A percentile compares a stretch with the other conserved stretches of the same genome.
These are phyloP conservation scores for Fusarium veterinarium DNA, from an alignment of 2,329 filamentous ascomycete species.

Conservation along the genomic window DNA sequence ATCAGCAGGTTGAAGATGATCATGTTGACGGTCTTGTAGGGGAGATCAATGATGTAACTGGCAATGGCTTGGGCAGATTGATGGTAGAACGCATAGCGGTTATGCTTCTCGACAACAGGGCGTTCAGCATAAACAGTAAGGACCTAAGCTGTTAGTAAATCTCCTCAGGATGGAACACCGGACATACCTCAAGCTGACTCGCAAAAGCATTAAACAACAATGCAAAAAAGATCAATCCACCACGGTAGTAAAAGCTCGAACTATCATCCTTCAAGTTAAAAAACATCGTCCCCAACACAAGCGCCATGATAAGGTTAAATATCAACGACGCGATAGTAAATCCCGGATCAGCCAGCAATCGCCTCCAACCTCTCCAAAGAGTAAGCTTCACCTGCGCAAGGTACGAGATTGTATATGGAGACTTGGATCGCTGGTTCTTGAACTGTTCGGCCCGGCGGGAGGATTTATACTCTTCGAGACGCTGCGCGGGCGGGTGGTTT, in stretches of 20 bases:
- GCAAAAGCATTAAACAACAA: slow-evolving; percentile 63
- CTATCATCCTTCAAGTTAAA: slow-evolving; percentile 58
- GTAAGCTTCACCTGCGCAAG: slow-evolving; percentile 58
- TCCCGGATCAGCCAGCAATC: slow-evolving; percentile 54
- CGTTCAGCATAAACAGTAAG: slow-evolving; percentile 49
- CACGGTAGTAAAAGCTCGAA: slow-evolving; percentile 59
- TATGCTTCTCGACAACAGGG: slow-evolving; percentile 50
- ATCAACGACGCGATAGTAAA: slow-evolving; percentile 54
- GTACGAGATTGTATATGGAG: slow-evolving; percentile 61
- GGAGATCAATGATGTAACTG: slow-evolving; percentile 42
- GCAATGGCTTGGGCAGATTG: slow-evolving; percentile 47
- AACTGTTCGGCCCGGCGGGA: slow-evolving; percentile 42
- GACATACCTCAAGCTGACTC: slow-evolving; percentile 47
- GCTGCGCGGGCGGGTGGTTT: slow-evolving; percentile 31
- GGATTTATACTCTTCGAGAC: slow-evolving; percentile 36
- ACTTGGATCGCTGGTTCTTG: slow-evolving; percentile 55
- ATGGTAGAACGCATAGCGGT: slow-evolving; percentile 51
- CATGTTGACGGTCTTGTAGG: slow-evolving; percentile 45
- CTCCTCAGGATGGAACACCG: rapidly evolving
- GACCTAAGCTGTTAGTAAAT: slow-evolving; percentile 4
- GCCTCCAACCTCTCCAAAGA: slow-evolving; percentile 54
- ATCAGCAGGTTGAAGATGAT: slow-evolving; percentile 52
- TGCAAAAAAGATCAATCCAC: slow-evolving; percentile 63
- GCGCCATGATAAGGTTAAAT: slow-evolving; percentile 60
- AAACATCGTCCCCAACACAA: slow-evolving; percentile 66